Evolutionary conservation across 2,329 filamentous ascomycete species (phyloP), one percentile per base, ranked within the genome.

Genomic region (Botrytis cinerea): DNA sequence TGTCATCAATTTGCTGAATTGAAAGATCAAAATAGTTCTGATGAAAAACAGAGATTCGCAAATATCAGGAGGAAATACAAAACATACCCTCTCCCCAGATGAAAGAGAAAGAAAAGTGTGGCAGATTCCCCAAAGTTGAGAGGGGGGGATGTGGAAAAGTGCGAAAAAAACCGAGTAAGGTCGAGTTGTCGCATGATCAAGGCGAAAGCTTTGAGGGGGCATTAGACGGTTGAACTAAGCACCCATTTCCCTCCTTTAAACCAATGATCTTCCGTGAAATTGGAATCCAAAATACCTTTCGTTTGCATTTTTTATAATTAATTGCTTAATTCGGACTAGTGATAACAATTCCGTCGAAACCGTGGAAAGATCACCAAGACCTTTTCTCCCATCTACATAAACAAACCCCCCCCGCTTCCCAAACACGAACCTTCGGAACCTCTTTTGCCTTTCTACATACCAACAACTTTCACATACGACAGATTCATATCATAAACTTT

Each of bases 101-200:
- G 32, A 45, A 63, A 63, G 40, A 63, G 43, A 16, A 63, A 63
- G 63, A 38, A 66, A 48, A 45, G 67, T 40, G 67, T 59, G 54
- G 35, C 35, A 59, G 51, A 35, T 63, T 63, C 25, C 25, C 40
- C 12, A 45, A 45, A 45, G 61, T 45, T 46, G 61, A 45, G 61
- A 63, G 61, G 67, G 61, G 67, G 51, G 51, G 51, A 46, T 43
- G 54, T 32, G 69, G 43, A 25, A 51, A 48, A 46, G 32, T 20
- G 45, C 7, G 57, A 32, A 51, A 71, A 70, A 69, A 67, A 25
- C 48, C 66, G 63, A 48, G 45, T 67, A 48, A 18, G 68, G 68
- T 70, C 60, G 68, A 61, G 68, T 45, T 48, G 68, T 70, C 68
- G 54, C 40, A 70, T 70, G 68, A 70, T 70, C 68, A 70, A 70